These are phyloP conservation scores for Vachellia collinsii DNA, from an alignment of 306 rosid genomes.

Conservation along the genomic window DNA sequence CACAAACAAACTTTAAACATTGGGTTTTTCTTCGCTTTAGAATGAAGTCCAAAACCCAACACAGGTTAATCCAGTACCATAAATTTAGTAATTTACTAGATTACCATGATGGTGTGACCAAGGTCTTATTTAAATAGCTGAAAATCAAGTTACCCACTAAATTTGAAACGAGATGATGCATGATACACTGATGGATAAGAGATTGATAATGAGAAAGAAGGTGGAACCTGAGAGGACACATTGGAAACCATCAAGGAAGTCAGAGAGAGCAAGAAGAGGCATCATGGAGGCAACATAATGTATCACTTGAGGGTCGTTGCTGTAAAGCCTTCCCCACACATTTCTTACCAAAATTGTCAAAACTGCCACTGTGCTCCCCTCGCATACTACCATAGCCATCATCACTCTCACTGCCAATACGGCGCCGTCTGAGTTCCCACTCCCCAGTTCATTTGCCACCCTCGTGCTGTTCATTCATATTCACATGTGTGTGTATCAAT, in stretches of 20 bases:
- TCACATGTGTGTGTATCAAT: background rate
- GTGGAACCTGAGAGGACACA: slow-evolving; percentile 67
- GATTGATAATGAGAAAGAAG: background rate
- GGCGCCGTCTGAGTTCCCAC: slow-evolving; percentile 55
- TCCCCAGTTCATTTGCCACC: slow-evolving; percentile 67
- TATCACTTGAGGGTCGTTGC: slow-evolving; percentile 60
- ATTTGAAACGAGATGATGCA: too few species aligned
- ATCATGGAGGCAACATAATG: slow-evolving; percentile 59
- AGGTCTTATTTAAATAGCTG: too few species aligned
- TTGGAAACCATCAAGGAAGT: slow-evolving; percentile 70
- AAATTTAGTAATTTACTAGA: too few species aligned
- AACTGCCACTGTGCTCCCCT: slow-evolving; percentile 45
- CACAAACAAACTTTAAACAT: too few species aligned
- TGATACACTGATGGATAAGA: background rate
- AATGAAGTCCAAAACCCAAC: too few species aligned
- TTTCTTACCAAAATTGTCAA: slow-evolving; percentile 49
- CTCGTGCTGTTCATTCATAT: slow-evolving; percentile 43
- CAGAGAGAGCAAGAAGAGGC: slow-evolving; percentile 65
- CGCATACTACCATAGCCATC: slow-evolving; percentile 44
- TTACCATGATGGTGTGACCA: too few species aligned
- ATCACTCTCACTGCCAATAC: slow-evolving; percentile 55
- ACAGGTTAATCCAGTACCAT: too few species aligned
- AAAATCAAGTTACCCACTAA: too few species aligned
- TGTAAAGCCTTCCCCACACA: slow-evolving; percentile 62
- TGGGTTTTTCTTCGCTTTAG: too few species aligned